Evolutionary conservation across 2,329 filamentous ascomycete species (phyloP), one percentile per base, ranked within the genome.

Genomic region (Nemania sp.): DNA sequence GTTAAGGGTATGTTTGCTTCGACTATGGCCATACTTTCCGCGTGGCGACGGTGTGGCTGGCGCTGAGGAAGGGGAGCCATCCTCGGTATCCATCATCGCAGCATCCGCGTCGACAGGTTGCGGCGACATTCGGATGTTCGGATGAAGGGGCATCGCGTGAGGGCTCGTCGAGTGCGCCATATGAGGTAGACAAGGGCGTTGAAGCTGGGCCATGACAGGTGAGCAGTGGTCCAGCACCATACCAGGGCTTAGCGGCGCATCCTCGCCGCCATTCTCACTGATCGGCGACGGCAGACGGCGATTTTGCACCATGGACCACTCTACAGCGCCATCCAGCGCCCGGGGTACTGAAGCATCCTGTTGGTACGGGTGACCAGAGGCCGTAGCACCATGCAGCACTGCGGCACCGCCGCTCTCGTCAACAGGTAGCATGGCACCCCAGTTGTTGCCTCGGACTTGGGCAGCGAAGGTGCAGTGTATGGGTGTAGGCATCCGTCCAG

Each of bases 1-100:
- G 65, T 83, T 82, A 51, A 84, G 70, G 0, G 82, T 84, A 62
- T 85, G 82, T 49, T 79, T 79, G 60, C 79, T 83, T 47, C 82
- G 77, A 11, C 77, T 78, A 64, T 85, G 82, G 9, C 82, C 81
- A 64, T 77, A 76, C 54, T 71, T 79, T 30, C 79, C 73, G 5
- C 75, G 75, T 1, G 79, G 77, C 6, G 77, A 80, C 1, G 78
- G 73, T 3, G 77, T 73, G 52, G 65, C 63, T 6, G 67, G 69
- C 34, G 64, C 66, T 15, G 68, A 69, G 15, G 67, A 62, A 14
- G 68, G 69, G 8, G 68, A 74, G 23, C 44, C 54, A 37, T 42
- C 55, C 31, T 72, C 70, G 2, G 64, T 56, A 41, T 71, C 70
- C 66, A 69, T 69, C 70, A 71, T 72, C 34, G 66, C 62, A 15